These are phyloP conservation scores for Cladosporium sp. DNA, from an alignment of 2,329 filamentous ascomycete species.

Conservation along the genomic window DNA sequence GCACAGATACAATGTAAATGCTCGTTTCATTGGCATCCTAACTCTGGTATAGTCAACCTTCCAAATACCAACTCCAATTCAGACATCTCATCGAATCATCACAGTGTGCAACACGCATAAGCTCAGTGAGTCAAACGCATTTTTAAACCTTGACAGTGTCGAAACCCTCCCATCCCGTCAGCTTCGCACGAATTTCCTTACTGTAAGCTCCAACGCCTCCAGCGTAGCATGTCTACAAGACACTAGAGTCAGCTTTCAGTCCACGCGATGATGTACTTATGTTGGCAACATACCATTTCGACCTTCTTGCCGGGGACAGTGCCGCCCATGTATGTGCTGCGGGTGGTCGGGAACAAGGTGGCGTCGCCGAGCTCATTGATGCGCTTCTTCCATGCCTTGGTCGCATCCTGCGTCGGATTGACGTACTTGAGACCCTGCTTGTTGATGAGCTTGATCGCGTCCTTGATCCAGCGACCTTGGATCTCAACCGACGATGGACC, in stretches of 20 bases:
- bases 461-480: slow-evolving; percentile 36
- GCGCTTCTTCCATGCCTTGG: slow-evolving; percentile 25
- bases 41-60: too few species aligned
- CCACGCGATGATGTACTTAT: slow-evolving; percentile 16
- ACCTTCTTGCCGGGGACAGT: slow-evolving; percentile 22
- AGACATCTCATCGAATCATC: too few species aligned
- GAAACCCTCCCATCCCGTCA: slow-evolving; percentile 22
- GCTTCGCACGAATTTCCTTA: slow-evolving; percentile 22
- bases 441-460: slow-evolving; percentile 23
- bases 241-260: slow-evolving; percentile 24
- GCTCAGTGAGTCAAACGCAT: too few species aligned
- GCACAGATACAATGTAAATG: too few species aligned
- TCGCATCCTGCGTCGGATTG: slow-evolving; percentile 26
- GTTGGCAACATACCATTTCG: slow-evolving; percentile 17
- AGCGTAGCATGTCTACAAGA: slow-evolving; percentile 20
- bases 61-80: too few species aligned
- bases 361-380: slow-evolving; percentile 24
- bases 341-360: slow-evolving; percentile 26
- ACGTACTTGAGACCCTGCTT: slow-evolving; percentile 24
- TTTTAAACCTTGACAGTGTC: slow-evolving; percentile 19
- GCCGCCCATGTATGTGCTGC: slow-evolving; percentile 26
- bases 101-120: too few species aligned
- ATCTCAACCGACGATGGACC: slow-evolving; percentile 38
- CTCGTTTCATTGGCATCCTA: too few species aligned
- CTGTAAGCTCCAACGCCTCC: slow-evolving; percentile 24